These are phyloP conservation scores for Pulveroboletus frians DNA, from an alignment of 768 basidiomycete species.

Conservation along the genomic window DNA sequence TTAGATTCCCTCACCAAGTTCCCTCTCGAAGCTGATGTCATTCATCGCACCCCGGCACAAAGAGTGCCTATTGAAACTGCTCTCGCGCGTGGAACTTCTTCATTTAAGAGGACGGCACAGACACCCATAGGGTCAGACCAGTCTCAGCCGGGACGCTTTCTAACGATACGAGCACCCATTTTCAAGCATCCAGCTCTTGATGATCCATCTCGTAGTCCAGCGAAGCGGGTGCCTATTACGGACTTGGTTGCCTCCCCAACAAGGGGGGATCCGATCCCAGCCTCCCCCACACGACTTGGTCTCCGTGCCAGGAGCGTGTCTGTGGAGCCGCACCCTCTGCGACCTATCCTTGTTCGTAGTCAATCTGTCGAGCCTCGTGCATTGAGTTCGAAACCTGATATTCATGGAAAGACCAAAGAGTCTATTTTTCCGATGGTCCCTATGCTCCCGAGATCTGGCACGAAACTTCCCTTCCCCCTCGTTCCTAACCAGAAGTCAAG, in stretches of 20 bases:
- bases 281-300: slow-evolving; percentile 16
- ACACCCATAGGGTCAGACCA: slow-evolving; percentile 26
- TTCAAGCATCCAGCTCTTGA: slow-evolving; percentile 39
- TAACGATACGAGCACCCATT: slow-evolving; percentile 25
- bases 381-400: slow-evolving; percentile 2
- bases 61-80: slow-evolving; percentile 55
- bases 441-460: slow-evolving; percentile 1
- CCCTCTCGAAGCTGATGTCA: slow-evolving; percentile 34
- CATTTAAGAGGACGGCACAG: slow-evolving; percentile 42
- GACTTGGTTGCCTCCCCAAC: slow-evolving; percentile 27
- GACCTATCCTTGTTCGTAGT: slow-evolving; percentile 16
- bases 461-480: slow-evolving; percentile 29
- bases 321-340: slow-evolving; percentile 30
- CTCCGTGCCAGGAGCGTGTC: slow-evolving; percentile 31
- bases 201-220: slow-evolving; percentile 35
- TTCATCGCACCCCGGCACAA: slow-evolving; percentile 55
- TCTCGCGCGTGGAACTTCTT: slow-evolving; percentile 45
- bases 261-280: slow-evolving; percentile 2
- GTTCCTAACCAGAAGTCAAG: slow-evolving; percentile 16
- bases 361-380: slow-evolving; percentile 28
- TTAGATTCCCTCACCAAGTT: slow-evolving; percentile 31
- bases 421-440: slow-evolving; percentile 18
- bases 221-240: slow-evolving; percentile 30
- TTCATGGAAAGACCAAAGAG: slow-evolving; percentile 15
- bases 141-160: slow-evolving; percentile 13